Evolutionary conservation across 257 asterid genomes (phyloP).

Genomic region (Solanum gracilifrons): DNA sequence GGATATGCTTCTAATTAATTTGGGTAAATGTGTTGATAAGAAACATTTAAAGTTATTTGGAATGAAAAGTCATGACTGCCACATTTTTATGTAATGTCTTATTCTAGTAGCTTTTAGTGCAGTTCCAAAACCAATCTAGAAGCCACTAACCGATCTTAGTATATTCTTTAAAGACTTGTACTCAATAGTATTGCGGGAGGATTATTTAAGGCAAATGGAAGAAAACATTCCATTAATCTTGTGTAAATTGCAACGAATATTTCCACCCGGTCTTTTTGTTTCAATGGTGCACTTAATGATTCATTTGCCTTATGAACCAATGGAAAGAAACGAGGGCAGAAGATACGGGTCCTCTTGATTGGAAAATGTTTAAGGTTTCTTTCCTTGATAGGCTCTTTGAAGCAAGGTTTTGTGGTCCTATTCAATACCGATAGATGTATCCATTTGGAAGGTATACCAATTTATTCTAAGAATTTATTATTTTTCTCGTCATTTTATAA

Average conservation of each 20-base stretch:
- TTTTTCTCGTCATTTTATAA: not conserved
- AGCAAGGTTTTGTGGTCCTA: not conserved
- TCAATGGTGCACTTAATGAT: not conserved
- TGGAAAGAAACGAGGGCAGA: too few species aligned
- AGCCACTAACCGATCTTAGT: not conserved
- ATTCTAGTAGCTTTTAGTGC: not conserved
- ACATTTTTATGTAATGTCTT: not conserved
- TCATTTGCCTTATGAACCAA: not conserved
- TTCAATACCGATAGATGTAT: not conserved
- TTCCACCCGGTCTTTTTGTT: not conserved
- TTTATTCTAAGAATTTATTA: not conserved
- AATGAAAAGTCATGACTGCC: not conserved
- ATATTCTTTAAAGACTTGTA: not conserved
- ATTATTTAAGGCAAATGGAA: not conserved
- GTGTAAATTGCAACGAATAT: not conserved
- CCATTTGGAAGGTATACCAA: not conserved
- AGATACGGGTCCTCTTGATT: too few species aligned
- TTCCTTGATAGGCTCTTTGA: not conserved
- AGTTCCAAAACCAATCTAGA: not conserved
- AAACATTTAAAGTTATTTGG: not conserved
- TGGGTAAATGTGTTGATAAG: not conserved
- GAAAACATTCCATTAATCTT: not conserved
- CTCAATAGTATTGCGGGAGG: not conserved
- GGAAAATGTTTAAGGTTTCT: too few species aligned
- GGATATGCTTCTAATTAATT: not conserved